phyloP scores from a whole-genome alignment of 768 basidiomycete species.

The Lentinus brumalis region DNA sequence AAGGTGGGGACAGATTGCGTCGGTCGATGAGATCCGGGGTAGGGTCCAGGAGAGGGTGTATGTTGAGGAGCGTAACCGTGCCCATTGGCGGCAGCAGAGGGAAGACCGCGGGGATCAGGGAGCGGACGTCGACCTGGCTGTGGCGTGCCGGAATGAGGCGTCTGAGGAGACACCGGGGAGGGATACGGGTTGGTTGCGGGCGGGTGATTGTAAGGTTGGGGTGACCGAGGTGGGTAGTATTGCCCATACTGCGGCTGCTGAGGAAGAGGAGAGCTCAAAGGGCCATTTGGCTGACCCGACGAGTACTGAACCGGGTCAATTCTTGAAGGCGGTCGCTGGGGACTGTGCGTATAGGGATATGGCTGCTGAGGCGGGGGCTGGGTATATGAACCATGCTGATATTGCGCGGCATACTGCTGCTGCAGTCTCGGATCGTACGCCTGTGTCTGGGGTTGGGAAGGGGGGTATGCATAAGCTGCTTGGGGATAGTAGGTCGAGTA shows the following conservation, averaged over 20 bases:
- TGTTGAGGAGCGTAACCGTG: slow-evolving; percentile 19
- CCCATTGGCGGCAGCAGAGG: slow-evolving; percentile 17
- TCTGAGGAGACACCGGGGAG: slow-evolving; percentile 16
- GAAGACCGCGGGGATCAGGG: slow-evolving; percentile 20
- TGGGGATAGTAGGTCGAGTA: slow-evolving; percentile 13
- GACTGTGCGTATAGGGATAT: background rate
- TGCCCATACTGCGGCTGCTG: slow-evolving; percentile 14
- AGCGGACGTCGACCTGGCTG: slow-evolving; percentile 22
- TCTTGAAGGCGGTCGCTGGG: slow-evolving; percentile 7
- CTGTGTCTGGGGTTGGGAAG: background rate
- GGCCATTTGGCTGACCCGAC: background rate
- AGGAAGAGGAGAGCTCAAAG: background rate
- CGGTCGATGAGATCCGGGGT: slow-evolving; percentile 13
- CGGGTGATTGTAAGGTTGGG: slow-evolving; percentile 2
- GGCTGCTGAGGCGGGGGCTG: background rate
- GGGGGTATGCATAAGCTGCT: slow-evolving; percentile 7
- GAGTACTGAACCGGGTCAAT: slow-evolving; percentile 2
- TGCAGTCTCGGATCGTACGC: slow-evolving; percentile 2
- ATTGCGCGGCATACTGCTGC: slow-evolving; percentile 2
- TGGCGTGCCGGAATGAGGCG: slow-evolving; percentile 1
- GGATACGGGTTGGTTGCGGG: slow-evolving; percentile 10
- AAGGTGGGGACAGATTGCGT: slow-evolving; percentile 17
- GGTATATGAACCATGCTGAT: background rate
- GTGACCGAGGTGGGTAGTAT: slow-evolving; percentile 8
- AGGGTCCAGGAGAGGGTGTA: slow-evolving; percentile 19